A percentile compares a stretch with the other conserved stretches of the same genome.
These are phyloP conservation scores for Ogataea degrootiae DNA, from an alignment of 805 yeast genomes.

Conservation along the genomic window DNA sequence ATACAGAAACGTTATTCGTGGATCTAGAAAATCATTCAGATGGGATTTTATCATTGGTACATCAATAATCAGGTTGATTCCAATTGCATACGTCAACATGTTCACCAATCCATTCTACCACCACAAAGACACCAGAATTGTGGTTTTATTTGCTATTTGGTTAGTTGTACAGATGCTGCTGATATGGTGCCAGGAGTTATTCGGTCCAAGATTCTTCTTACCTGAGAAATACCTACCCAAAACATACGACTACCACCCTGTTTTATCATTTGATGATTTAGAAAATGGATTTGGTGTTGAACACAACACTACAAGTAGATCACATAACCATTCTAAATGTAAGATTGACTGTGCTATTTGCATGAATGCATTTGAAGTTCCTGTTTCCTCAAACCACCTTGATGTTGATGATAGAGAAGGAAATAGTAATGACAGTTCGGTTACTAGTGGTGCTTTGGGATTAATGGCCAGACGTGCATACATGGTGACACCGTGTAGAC, in stretches of 20 bases:
- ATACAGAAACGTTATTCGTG: slow-evolving; percentile 67
- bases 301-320: slow-evolving; percentile 30
- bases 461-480: slow-evolving; percentile 39
- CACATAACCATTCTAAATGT: slow-evolving; percentile 35
- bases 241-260: slow-evolving; percentile 79
- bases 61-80: slow-evolving; percentile 55
- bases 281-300: slow-evolving; percentile 60
- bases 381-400: slow-evolving; percentile 25
- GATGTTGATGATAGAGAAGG: slow-evolving; percentile 9
- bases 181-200: slow-evolving; percentile 55
- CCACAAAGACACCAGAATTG: slow-evolving; percentile 52
- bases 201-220: slow-evolving; percentile 82
- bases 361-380: slow-evolving; percentile 71
- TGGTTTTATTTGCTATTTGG: slow-evolving; percentile 48
- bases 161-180: slow-evolving; percentile 52
- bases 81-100: slow-evolving; percentile 51
- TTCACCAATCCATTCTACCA: slow-evolving; percentile 65
- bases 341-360: slow-evolving; percentile 83
- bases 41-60: slow-evolving; percentile 78
- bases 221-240: slow-evolving; percentile 73
- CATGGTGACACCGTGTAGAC: slow-evolving; percentile 90
- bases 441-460: slow-evolving; percentile 15
- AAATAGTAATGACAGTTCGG: slow-evolving; percentile 3
- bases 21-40: slow-evolving; percentile 58
- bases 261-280: slow-evolving; percentile 52